A percentile compares a stretch with the other conserved stretches of the same genome.
phyloP scores from a whole-genome alignment of 2,329 filamentous ascomycete genomes.

The Alternaria triticina region DNA sequence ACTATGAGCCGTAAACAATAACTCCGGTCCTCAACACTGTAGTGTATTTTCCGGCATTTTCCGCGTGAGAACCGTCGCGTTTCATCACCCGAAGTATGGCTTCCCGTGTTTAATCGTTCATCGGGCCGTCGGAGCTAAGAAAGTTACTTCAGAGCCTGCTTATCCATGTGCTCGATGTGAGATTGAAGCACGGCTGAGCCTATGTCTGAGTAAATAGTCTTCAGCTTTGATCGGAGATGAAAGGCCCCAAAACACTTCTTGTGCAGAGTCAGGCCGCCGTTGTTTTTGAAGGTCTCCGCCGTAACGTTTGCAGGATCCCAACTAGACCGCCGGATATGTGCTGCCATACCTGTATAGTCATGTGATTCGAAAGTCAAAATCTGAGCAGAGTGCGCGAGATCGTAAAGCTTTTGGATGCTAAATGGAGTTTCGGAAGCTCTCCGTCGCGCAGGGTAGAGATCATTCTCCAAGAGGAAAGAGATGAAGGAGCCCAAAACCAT shows the following conservation, averaged over 20 bases:
- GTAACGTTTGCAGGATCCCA: conserved; percentile 6
- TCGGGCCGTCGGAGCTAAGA: not conserved
- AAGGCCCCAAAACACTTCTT: conserved; percentile 7
- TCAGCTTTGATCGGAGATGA: conserved; percentile 3
- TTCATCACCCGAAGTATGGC: not conserved
- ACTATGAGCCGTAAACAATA: not conserved
- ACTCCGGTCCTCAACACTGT: not conserved
- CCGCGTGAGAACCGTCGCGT: not conserved
- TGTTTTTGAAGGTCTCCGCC: conserved; percentile 8
- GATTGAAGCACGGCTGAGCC: conserved; percentile 9
- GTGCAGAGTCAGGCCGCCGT: not conserved
- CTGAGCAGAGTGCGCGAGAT: not conserved
- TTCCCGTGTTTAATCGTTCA: not conserved
- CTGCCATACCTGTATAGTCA: conserved; percentile 8
- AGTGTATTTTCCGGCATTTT: no score
- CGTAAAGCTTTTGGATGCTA: conserved; percentile 8
- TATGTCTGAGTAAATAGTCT: conserved; percentile 2
- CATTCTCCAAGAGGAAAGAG: conserved; percentile 8
- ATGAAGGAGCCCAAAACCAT: conserved; percentile 5
- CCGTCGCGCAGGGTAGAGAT: conserved; percentile 9
- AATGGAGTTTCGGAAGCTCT: conserved; percentile 7
- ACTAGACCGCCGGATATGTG: conserved; percentile 4
- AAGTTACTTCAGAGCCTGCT: conserved; percentile 18
- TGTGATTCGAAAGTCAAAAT: conserved; percentile 8
- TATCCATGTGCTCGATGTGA: conserved; percentile 16